Evolutionary conservation across 768 basidiomycete genomes (phyloP), one percentile per base, ranked within the genome.

Genomic region (Leccinellum luteum): DNA sequence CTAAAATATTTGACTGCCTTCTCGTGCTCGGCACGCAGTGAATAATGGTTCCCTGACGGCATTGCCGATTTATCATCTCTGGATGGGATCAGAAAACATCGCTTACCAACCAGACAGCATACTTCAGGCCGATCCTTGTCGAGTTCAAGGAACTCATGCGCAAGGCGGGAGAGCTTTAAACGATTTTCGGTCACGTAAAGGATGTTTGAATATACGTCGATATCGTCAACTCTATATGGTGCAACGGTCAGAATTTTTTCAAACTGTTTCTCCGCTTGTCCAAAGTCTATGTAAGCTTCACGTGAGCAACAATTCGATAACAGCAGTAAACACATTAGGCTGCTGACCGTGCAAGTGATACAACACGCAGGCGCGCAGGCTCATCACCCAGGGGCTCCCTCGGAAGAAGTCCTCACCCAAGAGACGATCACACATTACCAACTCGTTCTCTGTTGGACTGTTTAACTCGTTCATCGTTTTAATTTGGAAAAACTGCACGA

Each of bases 101-200:
- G 60, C 89, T 59, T 65, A 94, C 96, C 97, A 56, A 98, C 89
- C 54, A 98, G 79, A 70, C 93, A 96, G 70, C 96, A 98, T 3
- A 96, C 88, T 77, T 99, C 97, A 27, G 97, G 96, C 28, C 96
- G 81, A 74, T 96, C 91, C 73, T 92, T 89, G 65, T 98, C 94
- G 31, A 96, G 76, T 27, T 85, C 81, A 48, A 94, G 81, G 72
- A 94, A 96, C 62, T 95, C 89, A 61, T 94, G 94, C 8, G 96
- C 97, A 35, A 98, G 80, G 69, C 86, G 86, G 19, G 94, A 94
- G 44, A 99, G 77, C 67, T 96, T 95, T 32, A 91, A 76, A 47
- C 85, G 83, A 65, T 92, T 92, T 66, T 94, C 91, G 49, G 92
- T 92, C 3, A 98, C 94, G 72, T 98, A 98, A 43, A 98, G 81